These are phyloP conservation scores for Exserohilum turcica DNA, from an alignment of 2,329 filamentous ascomycete genomes.

Conservation along the genomic window DNA sequence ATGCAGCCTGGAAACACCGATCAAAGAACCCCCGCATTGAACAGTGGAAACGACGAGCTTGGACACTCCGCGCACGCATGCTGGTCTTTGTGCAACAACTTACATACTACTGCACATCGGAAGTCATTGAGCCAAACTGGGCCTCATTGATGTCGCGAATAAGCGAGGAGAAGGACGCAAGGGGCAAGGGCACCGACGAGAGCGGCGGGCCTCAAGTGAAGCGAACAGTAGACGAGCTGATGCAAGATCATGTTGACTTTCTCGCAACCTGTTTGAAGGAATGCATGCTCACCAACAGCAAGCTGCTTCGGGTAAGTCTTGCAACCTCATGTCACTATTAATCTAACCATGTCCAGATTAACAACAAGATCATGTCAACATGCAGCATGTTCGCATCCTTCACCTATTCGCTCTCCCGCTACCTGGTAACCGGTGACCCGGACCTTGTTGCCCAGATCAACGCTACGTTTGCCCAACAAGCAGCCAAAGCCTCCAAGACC, in stretches of 20 bases:
- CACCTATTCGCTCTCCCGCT: constrained; percentile 82
- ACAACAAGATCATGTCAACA: constrained; percentile 95
- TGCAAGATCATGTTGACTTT: constrained; percentile 99
- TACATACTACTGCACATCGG: constrained; percentile 93
- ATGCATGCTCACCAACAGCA: constrained; percentile 98
- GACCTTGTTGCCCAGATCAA: constrained; percentile 68
- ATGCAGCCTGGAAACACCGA: constrained; percentile 79
- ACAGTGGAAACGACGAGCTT: constrained; percentile 89
- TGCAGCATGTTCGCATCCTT: constrained; percentile 94
- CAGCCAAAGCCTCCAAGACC: constrained; percentile 4
- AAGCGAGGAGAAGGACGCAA: constrained; percentile 59
- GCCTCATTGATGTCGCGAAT: constrained; percentile 88
- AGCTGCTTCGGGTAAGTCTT: constrained; percentile 76
- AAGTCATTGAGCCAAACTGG: constrained; percentile 99
- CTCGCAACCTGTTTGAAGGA: constrained; percentile 97
- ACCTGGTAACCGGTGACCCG: constrained; percentile 81
- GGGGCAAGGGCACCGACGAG: constrained; percentile 47
- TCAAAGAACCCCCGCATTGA: constrained; percentile 76
- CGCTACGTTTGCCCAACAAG: constrained; percentile 55
- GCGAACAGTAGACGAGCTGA: constrained; percentile 91
- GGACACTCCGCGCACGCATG: constrained; percentile 92
- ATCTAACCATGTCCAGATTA: constrained; percentile 84
- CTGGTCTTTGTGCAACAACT: constrained; percentile 96
- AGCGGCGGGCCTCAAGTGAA: constrained; percentile 56
- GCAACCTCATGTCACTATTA: too few relatives aligned